Evolutionary conservation across 1,284 basidiomycete species (phyloP), one percentile per base, ranked within the genome.

Genomic region (Grifola frondosa): DNA sequence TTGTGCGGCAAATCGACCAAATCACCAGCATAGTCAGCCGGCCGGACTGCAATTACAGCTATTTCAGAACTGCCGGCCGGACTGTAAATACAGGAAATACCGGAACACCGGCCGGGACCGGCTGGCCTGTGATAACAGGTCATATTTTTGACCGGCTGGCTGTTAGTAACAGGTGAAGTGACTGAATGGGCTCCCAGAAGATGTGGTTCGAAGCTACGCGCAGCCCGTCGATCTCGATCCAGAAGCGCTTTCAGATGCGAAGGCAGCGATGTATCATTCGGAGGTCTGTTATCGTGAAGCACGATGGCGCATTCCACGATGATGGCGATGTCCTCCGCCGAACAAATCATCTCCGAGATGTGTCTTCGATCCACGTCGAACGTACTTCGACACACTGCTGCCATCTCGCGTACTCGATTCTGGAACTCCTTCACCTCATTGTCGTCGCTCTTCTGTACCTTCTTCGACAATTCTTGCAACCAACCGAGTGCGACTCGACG

Each of bases 381-480:
- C 1, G 73, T 75, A 3, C 59, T 56, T 12, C 66, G 60, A 50
- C 74, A 76, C 6, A 62, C 63, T 2, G 60, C 59, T 1, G 68
- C 69, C 30, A 64, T 60, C 19, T 66, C 61, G 37, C 62, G 64
- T 17, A 70, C 39, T 6, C 59, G 59, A 6, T 38, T 40, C 40
- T 57, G 61, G 20, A 65, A 30, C 4, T 60, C 55, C 3, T 49
- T 31, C 13, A 46, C 43, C 12, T 50, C 38, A 4, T 39, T 23
- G 12, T 65, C 62, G 9, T 53, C 57, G 5, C 46, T 37, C 5
- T 44, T 30, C 11, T 60, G 52, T 9, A 68, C 42, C 24, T 58
- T 63, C 3, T 31, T n/a, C 1, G 48, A 44, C 1, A 72, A 43
- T 15, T 70, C 51, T 6, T 42, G 16, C 20, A 69, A 58, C 75